Percentiles rank a stretch among this genome's conserved stretches.
phyloP scores from a whole-genome alignment of 306 rosid species.

The Nissolia schottii region DNA sequence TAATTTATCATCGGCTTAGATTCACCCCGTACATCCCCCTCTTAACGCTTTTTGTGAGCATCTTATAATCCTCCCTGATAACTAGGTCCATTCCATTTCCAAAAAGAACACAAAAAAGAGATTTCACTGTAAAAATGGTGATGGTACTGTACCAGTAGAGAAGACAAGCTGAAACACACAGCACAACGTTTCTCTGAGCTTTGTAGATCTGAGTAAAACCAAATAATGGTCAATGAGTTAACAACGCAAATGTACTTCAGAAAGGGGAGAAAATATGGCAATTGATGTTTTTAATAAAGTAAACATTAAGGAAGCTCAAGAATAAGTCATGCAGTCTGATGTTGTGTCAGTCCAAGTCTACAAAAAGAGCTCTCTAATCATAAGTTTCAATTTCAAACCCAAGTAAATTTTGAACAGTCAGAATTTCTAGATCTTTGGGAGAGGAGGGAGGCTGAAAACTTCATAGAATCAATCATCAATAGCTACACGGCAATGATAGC shows the following conservation, averaged over 20 bases:
- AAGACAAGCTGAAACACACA: slow-evolving; percentile 66
- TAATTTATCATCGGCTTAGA: neutral
- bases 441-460: neutral
- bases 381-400: neutral
- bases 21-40: neutral
- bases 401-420: neutral
- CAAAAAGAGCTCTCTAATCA: neutral
- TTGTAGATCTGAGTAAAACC: slow-evolving; percentile 67
- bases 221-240: slow-evolving; percentile 21
- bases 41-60: neutral
- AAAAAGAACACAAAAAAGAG: neutral
- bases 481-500: neutral
- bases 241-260: neutral
- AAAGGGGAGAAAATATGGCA: neutral
- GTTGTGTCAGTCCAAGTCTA: neutral
- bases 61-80: neutral
- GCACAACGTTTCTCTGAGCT: slow-evolving; percentile 88
- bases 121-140: neutral
- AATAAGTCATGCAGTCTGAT: slow-evolving; percentile 2
- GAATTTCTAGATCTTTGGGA: neutral
- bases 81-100: neutral
- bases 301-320: neutral
- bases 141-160: slow-evolving; percentile 72
- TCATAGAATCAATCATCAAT: neutral
- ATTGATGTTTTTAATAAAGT: neutral